Evolutionary conservation across 1,139 yeast genomes (phyloP).

Genomic region (Magnusiomyces clavatus): DNA sequence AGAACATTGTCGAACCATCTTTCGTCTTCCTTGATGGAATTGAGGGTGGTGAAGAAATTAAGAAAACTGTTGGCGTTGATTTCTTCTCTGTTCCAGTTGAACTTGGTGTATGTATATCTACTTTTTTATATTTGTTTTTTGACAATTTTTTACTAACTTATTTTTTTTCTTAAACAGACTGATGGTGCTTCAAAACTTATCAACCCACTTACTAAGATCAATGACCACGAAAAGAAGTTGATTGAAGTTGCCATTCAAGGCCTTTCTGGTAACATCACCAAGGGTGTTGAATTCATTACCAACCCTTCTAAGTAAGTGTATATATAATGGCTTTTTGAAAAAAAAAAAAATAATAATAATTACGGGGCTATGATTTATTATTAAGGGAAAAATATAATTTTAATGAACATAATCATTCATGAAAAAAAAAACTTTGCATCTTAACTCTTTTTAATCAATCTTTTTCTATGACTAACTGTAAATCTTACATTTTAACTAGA

Average conservation of each 20-base stretch:
- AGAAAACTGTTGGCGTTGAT: slow-evolving; percentile 50
- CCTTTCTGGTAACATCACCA: slow-evolving; percentile 54
- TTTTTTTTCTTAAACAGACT: slow-evolving; percentile 29
- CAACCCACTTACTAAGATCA: slow-evolving; percentile 31
- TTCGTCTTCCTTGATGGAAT: slow-evolving; percentile 39
- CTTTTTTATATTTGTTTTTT: neutral
- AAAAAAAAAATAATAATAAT: neutral
- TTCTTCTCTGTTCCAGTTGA: slow-evolving; percentile 87
- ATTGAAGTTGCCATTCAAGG: slow-evolving; percentile 77
- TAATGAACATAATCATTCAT: too few species aligned
- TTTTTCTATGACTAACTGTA: too few species aligned
- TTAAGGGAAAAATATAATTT: too few species aligned
- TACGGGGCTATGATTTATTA: neutral
- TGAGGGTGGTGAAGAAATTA: slow-evolving; percentile 33
- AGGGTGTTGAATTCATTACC: slow-evolving; percentile 53
- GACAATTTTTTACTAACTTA: neutral
- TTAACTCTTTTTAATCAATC: neutral
- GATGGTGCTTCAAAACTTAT: slow-evolving; percentile 70
- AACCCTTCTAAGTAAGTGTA: slow-evolving; percentile 20
- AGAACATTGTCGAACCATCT: slow-evolving; percentile 68
- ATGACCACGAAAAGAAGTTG: slow-evolving; percentile 43
- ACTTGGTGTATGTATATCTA: slow-evolving; percentile 41
- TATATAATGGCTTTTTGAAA: neutral
- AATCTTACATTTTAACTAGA: too few species aligned
- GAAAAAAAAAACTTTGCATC: neutral